phyloP scores from a whole-genome alignment of 352 stramenopile genomes.

The Pythium phragmitis region DNA sequence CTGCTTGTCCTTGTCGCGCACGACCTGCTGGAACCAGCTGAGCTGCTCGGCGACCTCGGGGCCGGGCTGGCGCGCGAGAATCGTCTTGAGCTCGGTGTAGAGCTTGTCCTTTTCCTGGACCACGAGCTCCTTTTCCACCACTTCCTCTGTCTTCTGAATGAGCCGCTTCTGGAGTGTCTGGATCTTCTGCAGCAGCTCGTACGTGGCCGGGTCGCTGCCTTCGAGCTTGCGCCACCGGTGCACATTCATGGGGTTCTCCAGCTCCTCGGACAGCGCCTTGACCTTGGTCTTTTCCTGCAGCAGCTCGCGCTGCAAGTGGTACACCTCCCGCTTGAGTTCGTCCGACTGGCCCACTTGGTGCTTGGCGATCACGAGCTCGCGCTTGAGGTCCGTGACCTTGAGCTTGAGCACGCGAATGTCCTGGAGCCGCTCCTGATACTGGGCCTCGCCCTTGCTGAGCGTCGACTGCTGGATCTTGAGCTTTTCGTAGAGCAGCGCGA shows the following conservation, averaged over 20 bases:
- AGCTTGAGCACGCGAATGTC: slow-evolving; percentile 94
- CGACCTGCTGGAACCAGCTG: slow-evolving; percentile 92
- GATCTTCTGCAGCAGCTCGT: slow-evolving; percentile 89
- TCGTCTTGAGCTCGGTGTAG: slow-evolving; percentile 90
- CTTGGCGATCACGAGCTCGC: slow-evolving; percentile 3
- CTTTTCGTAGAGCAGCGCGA: slow-evolving; percentile 88
- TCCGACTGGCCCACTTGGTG: slow-evolving; percentile 72
- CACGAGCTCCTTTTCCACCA: slow-evolving; percentile 60
- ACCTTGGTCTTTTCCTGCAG: slow-evolving; percentile 88
- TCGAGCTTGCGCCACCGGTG: slow-evolving; percentile 92
- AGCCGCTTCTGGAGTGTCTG: slow-evolving; percentile 84
- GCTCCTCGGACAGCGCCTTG: slow-evolving; percentile 83
- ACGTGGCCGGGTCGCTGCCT: slow-evolving; percentile 83
- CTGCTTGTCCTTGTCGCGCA: slow-evolving; percentile 96
- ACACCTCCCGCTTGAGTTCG: slow-evolving; percentile 35
- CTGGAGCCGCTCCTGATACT: slow-evolving; percentile 70
- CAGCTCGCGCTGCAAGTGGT: slow-evolving; percentile 23
- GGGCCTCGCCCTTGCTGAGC: slow-evolving; percentile 69
- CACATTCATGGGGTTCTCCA: slow-evolving; percentile 90
- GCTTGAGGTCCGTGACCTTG: slow-evolving; percentile 91
- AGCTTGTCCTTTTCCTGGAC: slow-evolving; percentile 91
- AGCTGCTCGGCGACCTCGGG: slow-evolving; percentile 87
- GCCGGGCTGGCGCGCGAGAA: slow-evolving; percentile 83
- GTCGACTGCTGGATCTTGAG: slow-evolving; percentile 92
- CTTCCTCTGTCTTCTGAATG: slow-evolving; percentile 80